Evolutionary conservation across 164 flowering plant species (phyloP).

Genomic region (Brasenia schreberi): DNA sequence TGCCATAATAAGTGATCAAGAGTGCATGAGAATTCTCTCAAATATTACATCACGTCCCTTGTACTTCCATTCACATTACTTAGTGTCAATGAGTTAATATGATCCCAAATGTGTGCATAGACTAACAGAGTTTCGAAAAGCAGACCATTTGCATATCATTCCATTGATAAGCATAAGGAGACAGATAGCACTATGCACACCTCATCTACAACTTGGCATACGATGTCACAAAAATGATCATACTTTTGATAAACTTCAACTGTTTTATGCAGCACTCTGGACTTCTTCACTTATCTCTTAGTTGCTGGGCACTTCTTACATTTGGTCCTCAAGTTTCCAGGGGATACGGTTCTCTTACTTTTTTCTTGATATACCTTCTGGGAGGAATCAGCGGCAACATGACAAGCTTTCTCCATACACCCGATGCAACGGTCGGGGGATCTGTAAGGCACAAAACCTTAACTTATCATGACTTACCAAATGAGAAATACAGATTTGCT

Average conservation of each 20-base stretch:
- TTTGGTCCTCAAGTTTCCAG: conserved; percentile 57
- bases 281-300: conserved; percentile 44
- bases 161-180: too few relatives aligned
- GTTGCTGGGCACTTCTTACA: conserved; percentile 55
- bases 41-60: too few relatives aligned
- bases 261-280: conserved; percentile 56
- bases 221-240: too few relatives aligned
- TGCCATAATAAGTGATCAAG: too few relatives aligned
- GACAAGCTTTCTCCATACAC: conserved; percentile 56
- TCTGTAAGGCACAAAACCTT: conserved; percentile 30
- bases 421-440: conserved; percentile 68
- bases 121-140: too few relatives aligned
- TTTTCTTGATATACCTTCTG: conserved; percentile 50
- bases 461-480: neutral
- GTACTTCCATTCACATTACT: too few relatives aligned
- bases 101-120: too few relatives aligned
- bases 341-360: conserved; percentile 54
- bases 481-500: neutral
- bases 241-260: neutral
- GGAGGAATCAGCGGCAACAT: conserved; percentile 75
- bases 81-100: too few relatives aligned
- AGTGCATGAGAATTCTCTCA: too few relatives aligned
- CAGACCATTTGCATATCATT: too few relatives aligned
- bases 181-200: too few relatives aligned
- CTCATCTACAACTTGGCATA: too few relatives aligned